Evolutionary conservation across 202 grass and related monocot species (phyloP).

Genomic region (Bolboschoenoplectus hybrid): DNA sequence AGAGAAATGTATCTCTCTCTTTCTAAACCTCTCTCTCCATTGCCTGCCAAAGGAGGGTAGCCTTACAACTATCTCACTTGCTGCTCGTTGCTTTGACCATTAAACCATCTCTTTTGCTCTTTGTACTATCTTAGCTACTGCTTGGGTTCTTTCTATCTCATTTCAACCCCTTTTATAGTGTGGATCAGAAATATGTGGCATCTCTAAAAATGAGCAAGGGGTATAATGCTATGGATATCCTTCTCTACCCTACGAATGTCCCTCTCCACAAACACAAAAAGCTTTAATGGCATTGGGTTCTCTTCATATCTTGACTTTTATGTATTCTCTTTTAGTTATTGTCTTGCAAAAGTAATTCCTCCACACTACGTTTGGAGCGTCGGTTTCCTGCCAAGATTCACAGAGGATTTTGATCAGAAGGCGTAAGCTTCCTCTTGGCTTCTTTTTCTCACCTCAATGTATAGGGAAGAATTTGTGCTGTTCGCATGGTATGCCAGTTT

Average conservation of each 20-base stretch:
- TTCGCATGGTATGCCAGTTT: neutral
- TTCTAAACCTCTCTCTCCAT: too few species aligned
- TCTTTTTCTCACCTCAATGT: neutral
- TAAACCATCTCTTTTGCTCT: neutral
- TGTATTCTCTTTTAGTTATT: constrained; percentile 29
- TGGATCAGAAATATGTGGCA: neutral
- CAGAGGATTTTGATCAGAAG: neutral
- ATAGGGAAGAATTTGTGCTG: neutral
- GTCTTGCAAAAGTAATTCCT: constrained; percentile 10
- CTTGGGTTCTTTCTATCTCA: neutral
- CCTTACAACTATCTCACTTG: constrained; percentile 42
- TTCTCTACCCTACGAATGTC: constrained; percentile 4
- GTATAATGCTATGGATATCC: constrained; percentile 46
- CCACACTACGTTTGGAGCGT: neutral
- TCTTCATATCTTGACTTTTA: constrained; percentile 18
- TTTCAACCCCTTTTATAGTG: constrained; percentile 34
- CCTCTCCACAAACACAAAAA: constrained; percentile 23
- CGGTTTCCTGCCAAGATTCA: neutral
- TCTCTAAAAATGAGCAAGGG: neutral
- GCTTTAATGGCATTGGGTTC: constrained; percentile 27
- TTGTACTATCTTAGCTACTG: neutral
- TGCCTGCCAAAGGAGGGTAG: constrained; percentile 45
- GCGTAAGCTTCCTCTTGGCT: neutral
- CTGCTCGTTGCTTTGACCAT: neutral
- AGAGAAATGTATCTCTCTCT: too few species aligned